Base-by-base conservation (phyloP, 805 yeast species). In the Candida yuanshanica region DNA sequence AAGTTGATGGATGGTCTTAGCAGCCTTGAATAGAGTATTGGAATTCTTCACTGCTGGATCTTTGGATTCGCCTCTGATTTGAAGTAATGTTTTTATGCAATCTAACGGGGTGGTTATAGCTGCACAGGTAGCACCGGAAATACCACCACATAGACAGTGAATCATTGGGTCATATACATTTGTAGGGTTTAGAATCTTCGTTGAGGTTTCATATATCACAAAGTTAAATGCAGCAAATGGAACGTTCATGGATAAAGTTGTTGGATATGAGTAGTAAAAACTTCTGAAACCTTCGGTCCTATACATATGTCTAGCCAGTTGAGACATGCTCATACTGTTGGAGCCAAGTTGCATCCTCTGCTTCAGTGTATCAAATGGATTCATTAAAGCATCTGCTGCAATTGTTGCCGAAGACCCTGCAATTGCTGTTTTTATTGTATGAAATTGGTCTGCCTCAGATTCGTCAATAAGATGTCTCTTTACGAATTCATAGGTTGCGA, bases 211-310 rank as follows among this genome's bases (percentile, higher is more conserved):
- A 65, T 91, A 91, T 39, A 91, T 81, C 43, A 95, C 91, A 59
- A 91, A 93, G 61, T 91, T 93, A 53, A 89, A 75, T 7, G 96
- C 96, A 8, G 96, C 91, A 69, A 90, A 90, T 25, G 99, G 99
- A 13, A 91, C 82, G 59, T 85, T 90, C 75, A 95, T 82, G 54
- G 85, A 75, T 47, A 91, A 67, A 0, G 98, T 93, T 16, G 98
- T 89, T 38, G 98, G 98, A 60, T 93, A 91, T 10, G 96, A 86
- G 41, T 88, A 78, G 65, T 82, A 91, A 56, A 93, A 91, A 8
- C 95, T 89, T n/a, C 72, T 60, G 22, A 86, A 52, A 2, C 93
- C 93, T 63, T 84, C 93, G 5, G 62, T 64, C 39, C 60, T 60
- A 57, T 79, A 79, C 41, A 84, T 75, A 27, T 66, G 55, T 26